A percentile compares a stretch with the other conserved stretches of the same genome.
These are phyloP conservation scores for Aspergillus bridgeri DNA, from an alignment of 495 filamentous ascomycete genomes.

Conservation along the genomic window DNA sequence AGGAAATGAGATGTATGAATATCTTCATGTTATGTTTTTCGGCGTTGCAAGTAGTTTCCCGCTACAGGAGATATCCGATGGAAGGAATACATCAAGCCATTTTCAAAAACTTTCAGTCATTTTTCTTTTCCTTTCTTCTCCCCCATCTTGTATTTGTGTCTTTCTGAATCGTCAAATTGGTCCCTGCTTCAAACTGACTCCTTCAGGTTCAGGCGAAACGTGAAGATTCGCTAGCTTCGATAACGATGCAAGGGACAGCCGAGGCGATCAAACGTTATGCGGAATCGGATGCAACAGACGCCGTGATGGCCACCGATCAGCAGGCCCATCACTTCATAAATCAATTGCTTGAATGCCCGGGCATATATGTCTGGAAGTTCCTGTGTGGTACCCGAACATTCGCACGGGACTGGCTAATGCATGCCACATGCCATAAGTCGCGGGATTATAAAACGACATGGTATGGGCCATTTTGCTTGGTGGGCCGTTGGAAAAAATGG, in stretches of 20 bases:
- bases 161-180: not conserved
- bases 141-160: not conserved
- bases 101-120: not conserved
- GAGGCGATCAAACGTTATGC: not conserved
- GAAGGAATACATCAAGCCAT: not conserved
- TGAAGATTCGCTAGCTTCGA: not conserved
- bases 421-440: not conserved
- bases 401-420: not conserved
- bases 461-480: not conserved
- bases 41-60: constrained; percentile 2
- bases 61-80: not conserved
- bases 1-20: constrained; percentile 9
- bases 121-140: too few relatives aligned
- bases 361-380: too few relatives aligned
- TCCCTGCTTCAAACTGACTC: not conserved
- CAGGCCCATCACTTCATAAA: not conserved
- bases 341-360: too few relatives aligned
- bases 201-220: not conserved
- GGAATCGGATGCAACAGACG: not conserved
- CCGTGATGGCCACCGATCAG: not conserved
- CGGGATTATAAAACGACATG: not conserved
- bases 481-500: not conserved
- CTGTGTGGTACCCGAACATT: too few relatives aligned
- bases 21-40: not conserved
- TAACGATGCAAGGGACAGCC: not conserved